Evolutionary conservation across 352 stramenopile species (phyloP), one percentile per base, ranked within the genome.

Genomic region (Pythium biforme): DNA sequence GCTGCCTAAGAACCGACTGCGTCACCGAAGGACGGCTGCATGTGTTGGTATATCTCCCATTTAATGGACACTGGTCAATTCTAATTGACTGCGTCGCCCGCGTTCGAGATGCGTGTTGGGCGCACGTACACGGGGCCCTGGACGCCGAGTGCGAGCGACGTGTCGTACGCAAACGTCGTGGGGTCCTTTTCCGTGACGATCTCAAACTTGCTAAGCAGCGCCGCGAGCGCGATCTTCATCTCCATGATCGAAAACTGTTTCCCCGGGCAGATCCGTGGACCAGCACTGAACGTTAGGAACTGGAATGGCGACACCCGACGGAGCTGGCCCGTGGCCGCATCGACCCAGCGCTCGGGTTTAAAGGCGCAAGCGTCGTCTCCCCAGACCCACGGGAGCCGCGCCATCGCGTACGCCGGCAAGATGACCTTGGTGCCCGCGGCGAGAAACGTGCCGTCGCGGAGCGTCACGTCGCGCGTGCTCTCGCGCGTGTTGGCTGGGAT

Each of bases 301-400:
- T 86, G 75, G 71, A 76, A 89, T 3, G 76, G 74, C 20, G 79
- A 88, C 46, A 89, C 67, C 7, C 49, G 45, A 14, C 57, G 59
- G 2, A 79, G 59, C n/a, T 75, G 75, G 7, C 71, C 69, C 0
- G 66, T 77, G 1, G 62, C 51, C 26, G 62, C 27, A 10, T 89
- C 81, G 23, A 92, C 64, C 78, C 79, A 92, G 20, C 85, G 81
- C 41, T 92, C 79, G 5, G 84, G 82, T 10, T 81, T 81, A 57
- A 85, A 90, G 63, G 86, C 70, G 17, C 50, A 33, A 5, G 81
- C 81, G 48, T 95, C 84, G 15, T 71, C 45, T 5, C 81, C 83
- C 85, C 86, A 94, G 2, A 90, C 64, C 17, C 57, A 76, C 12
- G 62, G 43, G 29, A 87, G 66, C 6, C 84, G 77, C 29, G 74